phyloP scores from a whole-genome alignment of 441 rosid species.

The Cnidoscolus chayamansa region DNA sequence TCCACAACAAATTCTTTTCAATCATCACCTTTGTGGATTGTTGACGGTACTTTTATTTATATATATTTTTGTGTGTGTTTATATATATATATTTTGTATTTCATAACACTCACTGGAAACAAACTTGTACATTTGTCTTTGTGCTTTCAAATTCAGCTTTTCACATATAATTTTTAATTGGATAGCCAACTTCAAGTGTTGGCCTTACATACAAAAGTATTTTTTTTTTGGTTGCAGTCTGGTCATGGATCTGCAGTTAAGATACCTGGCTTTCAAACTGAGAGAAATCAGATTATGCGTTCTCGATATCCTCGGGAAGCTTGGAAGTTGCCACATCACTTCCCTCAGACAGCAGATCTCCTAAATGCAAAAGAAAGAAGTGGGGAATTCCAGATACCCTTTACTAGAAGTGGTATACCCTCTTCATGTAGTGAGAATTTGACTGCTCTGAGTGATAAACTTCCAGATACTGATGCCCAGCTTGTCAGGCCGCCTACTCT shows the following conservation, averaged over 20 bases:
- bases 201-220: constrained; percentile 10
- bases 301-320: constrained; percentile 42
- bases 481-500: constrained; percentile 36
- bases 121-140: neutral
- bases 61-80: neutral
- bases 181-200: constrained; percentile 10
- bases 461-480: constrained; percentile 42
- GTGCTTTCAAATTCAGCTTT: neutral
- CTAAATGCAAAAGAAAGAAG: constrained; percentile 43
- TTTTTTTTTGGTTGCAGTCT: constrained; percentile 40
- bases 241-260: constrained; percentile 35
- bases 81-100: too few relatives aligned
- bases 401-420: constrained; percentile 42
- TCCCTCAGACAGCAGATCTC: constrained; percentile 39
- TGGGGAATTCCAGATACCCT: constrained; percentile 38
- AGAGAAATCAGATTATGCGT: constrained; percentile 31
- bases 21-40: neutral
- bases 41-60: neutral
- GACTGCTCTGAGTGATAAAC: constrained; percentile 37
- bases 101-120: neutral
- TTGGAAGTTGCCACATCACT: constrained; percentile 40
- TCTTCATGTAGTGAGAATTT: constrained; percentile 40
- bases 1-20: neutral
- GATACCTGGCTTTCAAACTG: constrained; percentile 30
- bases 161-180: neutral